A percentile compares a stretch with the other conserved stretches of the same genome.
Evolutionary conservation across 192 early-diverging fungal genomes (phyloP).

Genomic region (Gaertneriomyces semiglobifer): DNA sequence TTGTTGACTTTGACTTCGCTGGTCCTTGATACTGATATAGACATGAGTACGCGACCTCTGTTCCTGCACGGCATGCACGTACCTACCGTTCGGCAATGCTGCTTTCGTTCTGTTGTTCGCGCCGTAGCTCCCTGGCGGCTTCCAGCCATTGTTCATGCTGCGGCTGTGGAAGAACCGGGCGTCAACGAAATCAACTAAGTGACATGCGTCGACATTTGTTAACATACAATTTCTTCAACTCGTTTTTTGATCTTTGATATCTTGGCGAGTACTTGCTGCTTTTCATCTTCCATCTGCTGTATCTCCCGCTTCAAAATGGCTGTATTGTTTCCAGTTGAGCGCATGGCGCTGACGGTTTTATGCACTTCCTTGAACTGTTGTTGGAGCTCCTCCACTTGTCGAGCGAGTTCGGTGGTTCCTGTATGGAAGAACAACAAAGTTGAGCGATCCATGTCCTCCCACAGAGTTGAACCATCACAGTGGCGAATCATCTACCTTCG

Average conservation of each 20-base stretch:
- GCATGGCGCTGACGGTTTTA: slow-evolving; percentile 46
- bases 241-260: slow-evolving; percentile 49
- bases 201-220: not conserved
- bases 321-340: slow-evolving; percentile 36
- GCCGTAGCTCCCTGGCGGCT: slow-evolving; percentile 52
- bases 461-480: slow-evolving; percentile 31
- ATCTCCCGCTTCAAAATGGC: slow-evolving; percentile 53
- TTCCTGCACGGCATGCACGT: not conserved
- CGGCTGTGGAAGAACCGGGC: slow-evolving; percentile 31
- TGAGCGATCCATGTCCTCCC: no score
- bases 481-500: slow-evolving; percentile 48
- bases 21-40: slow-evolving; percentile 47
- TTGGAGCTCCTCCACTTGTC: slow-evolving; percentile 47
- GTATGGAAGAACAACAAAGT: not conserved
- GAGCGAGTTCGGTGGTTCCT: slow-evolving; percentile 48
- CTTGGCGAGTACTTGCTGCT: slow-evolving; percentile 56
- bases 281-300: slow-evolving; percentile 63
- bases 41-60: not conserved
- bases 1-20: slow-evolving; percentile 33
- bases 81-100: slow-evolving; percentile 36
- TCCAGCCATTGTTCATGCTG: slow-evolving; percentile 57
- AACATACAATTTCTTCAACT: slow-evolving; percentile 53
- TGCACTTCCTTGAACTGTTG: slow-evolving; percentile 54
- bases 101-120: slow-evolving; percentile 48
- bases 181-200: not conserved